These are phyloP conservation scores for Fusarium circinatum DNA, from an alignment of 2,329 filamentous ascomycete genomes.

Conservation along the genomic window DNA sequence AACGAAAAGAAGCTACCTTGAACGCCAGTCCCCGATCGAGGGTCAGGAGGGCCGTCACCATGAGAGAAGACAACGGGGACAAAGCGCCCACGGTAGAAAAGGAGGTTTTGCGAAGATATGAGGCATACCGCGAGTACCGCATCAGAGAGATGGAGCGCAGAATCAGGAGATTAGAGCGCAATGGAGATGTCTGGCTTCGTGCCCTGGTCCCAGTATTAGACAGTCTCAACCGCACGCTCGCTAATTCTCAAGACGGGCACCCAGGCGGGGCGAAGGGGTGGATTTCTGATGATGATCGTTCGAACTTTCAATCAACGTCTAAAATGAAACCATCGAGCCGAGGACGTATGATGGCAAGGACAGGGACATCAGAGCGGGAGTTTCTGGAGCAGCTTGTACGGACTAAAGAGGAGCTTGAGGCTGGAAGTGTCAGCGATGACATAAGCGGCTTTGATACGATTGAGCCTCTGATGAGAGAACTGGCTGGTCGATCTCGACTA, in stretches of 20 bases:
- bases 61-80: conserved; percentile 41
- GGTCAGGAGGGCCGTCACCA: conserved; percentile 33
- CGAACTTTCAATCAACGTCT: conserved; percentile 11
- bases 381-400: conserved; percentile 46
- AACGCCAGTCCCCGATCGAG: conserved; percentile 34
- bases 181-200: conserved; percentile 57
- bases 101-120: conserved; percentile 52
- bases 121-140: conserved; percentile 54
- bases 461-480: conserved; percentile 58
- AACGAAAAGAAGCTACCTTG: conserved; percentile 30
- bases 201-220: conserved; percentile 58
- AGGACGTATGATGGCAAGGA: conserved; percentile 36
- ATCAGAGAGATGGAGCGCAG: conserved; percentile 60
- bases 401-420: conserved; percentile 40
- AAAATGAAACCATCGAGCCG: conserved; percentile 27
- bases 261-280: conserved; percentile 41
- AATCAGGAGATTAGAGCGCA: conserved; percentile 57
- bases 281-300: conserved; percentile 48
- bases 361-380: conserved; percentile 45
- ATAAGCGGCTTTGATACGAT: conserved; percentile 52
- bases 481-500: conserved; percentile 48
- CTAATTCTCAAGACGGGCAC: conserved; percentile 23
- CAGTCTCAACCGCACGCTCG: conserved; percentile 54
- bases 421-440: conserved; percentile 43
- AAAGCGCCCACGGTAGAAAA: conserved; percentile 43